Percentiles rank a stretch among this genome's conserved stretches.
These are phyloP conservation scores for Linum usitatissimum DNA, from an alignment of 345 rosid genomes.

Conservation along the genomic window DNA sequence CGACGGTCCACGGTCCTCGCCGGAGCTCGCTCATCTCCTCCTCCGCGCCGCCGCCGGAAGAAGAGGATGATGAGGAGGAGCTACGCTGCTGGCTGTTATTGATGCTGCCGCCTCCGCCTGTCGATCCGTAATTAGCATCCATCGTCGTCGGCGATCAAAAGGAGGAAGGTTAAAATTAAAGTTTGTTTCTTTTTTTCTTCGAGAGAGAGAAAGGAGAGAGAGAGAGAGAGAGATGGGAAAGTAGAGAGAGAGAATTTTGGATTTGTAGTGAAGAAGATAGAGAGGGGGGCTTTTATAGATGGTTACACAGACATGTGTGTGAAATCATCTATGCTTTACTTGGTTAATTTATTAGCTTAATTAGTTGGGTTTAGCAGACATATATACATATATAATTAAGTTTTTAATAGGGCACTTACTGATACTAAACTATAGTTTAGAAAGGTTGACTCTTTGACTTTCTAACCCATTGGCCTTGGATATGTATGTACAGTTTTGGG, in stretches of 20 bases:
- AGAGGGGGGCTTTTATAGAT: conserved; percentile 31
- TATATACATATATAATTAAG: too few species aligned
- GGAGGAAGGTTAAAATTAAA: conserved; percentile 3
- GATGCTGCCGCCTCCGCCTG: neutral
- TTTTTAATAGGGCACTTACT: too few species aligned
- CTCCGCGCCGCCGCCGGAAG: neutral
- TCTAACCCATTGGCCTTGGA: neutral
- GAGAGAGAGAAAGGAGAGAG: conserved; percentile 22
- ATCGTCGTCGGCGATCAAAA: conserved; percentile 14
- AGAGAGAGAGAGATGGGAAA: conserved; percentile 21
- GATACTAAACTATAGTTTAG: conserved; percentile 2
- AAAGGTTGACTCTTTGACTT: conserved; percentile 42
- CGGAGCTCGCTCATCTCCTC: conserved; percentile 3
- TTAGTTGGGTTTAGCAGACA: neutral
- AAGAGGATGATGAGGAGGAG: conserved; percentile 9
- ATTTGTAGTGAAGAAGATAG: conserved; percentile 31
- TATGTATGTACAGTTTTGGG: neutral
- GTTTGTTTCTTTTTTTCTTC: conserved; percentile 8
- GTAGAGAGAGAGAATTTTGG: conserved; percentile 24
- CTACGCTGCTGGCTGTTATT: conserved; percentile 18
- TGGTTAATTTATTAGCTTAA: conserved; percentile 15
- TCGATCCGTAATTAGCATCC: conserved; percentile 26
- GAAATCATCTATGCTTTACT: conserved; percentile 9
- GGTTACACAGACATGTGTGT: conserved; percentile 20
- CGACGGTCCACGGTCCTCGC: conserved; percentile 8